Base-by-base conservation (phyloP, 2,329 filamentous ascomycete genomes). In the Parafenestella ontariensis region DNA sequence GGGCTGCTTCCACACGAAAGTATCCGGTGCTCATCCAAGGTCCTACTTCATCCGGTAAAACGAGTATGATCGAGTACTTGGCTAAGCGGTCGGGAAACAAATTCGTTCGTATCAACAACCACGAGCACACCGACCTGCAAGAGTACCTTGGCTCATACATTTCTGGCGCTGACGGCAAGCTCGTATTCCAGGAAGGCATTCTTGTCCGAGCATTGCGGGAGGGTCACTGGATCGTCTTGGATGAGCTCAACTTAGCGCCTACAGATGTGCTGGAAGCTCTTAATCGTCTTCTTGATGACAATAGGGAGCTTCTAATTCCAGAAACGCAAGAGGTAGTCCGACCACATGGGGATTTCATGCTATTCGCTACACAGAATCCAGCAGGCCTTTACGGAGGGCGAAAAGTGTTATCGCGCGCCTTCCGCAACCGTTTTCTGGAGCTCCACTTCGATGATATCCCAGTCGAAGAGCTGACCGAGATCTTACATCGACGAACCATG, bases 31-130 rank as follows among this genome's bases (percentile, higher is more conserved):
- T 99, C 9, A 90, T 99, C 18, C 95, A 99, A 76, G 95, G 95
- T 3, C 95, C 96, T 11, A 99, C 95, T 0, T 99, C 96, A 5
- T 91, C 94, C 11, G 95, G 95, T 61, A 99, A 99, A 77, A 99
- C 95, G 0, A 98, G 94, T 76, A 99, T 99, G 95, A 96, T 99
- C 37, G 94, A 98, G 76, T 97, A 96, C 72, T 83, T 99, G 33
- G 94, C 96, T n/a, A 95, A 96, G 69, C 89, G 91, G 50, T 98
- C 92, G 26, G 95, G 96, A 3, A 96, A 99, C 73, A 95, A 91
- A 70, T 99, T 98, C 71, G 92, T 99, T 39, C 87, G 95, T 56
- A 99, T 99, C 81, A 99, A 99, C 78, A 99, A 99, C 65, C 95
- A 99, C 76, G 96, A 99, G 72, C 95, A 99, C 70, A 99, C 95